Evolutionary conservation across 139 green algal species (phyloP).

Genomic region (Marvania coccoides): DNA sequence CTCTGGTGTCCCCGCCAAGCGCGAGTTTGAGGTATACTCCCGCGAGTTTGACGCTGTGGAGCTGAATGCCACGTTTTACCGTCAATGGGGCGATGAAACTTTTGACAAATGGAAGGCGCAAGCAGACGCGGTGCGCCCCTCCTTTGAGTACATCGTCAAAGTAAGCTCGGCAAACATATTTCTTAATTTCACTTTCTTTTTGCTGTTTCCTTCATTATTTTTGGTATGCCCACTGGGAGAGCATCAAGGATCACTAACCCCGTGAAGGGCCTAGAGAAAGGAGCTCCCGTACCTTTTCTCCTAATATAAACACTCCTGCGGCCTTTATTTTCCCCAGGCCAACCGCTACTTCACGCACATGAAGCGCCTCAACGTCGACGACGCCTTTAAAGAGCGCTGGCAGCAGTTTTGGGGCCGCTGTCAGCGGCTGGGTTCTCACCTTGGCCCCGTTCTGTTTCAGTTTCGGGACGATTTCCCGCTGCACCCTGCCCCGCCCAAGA

Average conservation of each 20-base stretch:
- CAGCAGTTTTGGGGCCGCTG: constrained; percentile 8
- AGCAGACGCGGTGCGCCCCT: neutral
- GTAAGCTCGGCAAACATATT: too few relatives aligned
- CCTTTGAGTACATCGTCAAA: constrained; percentile 15
- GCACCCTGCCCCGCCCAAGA: too few relatives aligned
- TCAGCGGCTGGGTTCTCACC: constrained; percentile 11
- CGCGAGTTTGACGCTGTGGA: constrained; percentile 4
- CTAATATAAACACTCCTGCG: too few relatives aligned
- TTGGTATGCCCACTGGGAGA: too few relatives aligned
- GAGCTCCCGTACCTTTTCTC: too few relatives aligned
- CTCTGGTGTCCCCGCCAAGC: neutral
- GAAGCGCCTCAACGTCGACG: constrained; percentile 12
- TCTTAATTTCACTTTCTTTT: too few relatives aligned
- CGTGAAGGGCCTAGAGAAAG: too few relatives aligned
- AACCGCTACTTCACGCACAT: constrained; percentile 7
- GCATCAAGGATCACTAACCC: too few relatives aligned
- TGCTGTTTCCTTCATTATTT: too few relatives aligned
- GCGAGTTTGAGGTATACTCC: constrained; percentile 2
- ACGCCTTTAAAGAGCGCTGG: constrained; percentile 10
- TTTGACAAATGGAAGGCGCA: constrained; percentile 1
- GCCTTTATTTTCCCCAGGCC: too few relatives aligned
- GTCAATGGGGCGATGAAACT: neutral
- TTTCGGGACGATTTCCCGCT: neutral
- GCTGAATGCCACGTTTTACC: constrained; percentile 17
- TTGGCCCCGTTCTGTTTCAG: constrained; percentile 20